Evolutionary conservation across 345 rosid genomes (phyloP).

Genomic region (Trapa bicornis): DNA sequence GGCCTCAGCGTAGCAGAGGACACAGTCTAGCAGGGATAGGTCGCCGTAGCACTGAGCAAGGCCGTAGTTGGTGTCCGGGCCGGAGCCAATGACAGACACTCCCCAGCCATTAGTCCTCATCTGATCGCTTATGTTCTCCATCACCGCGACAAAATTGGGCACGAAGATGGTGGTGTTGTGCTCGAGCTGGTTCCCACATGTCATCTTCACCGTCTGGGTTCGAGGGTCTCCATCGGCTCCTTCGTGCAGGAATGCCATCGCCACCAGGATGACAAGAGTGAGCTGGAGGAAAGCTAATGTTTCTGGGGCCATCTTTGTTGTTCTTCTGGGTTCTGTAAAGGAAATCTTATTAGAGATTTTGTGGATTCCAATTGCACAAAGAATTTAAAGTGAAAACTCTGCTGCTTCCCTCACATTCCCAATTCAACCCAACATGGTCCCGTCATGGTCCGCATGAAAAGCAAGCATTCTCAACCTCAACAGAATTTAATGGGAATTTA

Average conservation of each 20-base stretch:
- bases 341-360: too few relatives aligned
- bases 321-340: not conserved
- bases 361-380: too few relatives aligned
- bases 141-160: conserved; percentile 60
- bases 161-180: conserved; percentile 51
- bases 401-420: not conserved
- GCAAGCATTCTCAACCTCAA: not conserved
- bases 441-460: not conserved
- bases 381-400: too few relatives aligned
- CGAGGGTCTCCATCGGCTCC: conserved; percentile 45
- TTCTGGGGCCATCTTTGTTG: conserved; percentile 10
- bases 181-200: conserved; percentile 36
- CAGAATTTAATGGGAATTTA: too few relatives aligned
- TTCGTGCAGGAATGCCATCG: conserved; percentile 7
- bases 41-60: conserved; percentile 87
- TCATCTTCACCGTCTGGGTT: conserved; percentile 28
- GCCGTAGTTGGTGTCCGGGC: conserved; percentile 59
- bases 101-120: conserved; percentile 54
- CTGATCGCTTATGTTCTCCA: conserved; percentile 72
- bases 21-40: conserved; percentile 68
- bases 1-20: conserved; percentile 82
- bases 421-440: not conserved
- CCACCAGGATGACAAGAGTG: conserved; percentile 10
- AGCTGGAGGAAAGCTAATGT: not conserved
- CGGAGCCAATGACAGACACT: conserved; percentile 48